These are phyloP conservation scores for Daldinia grandis DNA, from an alignment of 495 filamentous ascomycete species.

Conservation along the genomic window DNA sequence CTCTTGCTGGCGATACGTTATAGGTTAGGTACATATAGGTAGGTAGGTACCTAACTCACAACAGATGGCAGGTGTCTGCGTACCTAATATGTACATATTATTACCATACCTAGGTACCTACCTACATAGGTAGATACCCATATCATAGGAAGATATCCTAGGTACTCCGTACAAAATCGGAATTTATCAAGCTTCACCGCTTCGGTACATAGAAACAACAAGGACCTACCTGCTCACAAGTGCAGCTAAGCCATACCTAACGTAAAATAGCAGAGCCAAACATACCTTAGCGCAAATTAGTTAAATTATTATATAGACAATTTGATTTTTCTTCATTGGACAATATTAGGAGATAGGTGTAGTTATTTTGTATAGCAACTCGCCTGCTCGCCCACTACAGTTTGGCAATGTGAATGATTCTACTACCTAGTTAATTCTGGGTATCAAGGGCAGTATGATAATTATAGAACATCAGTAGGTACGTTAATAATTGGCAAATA, in stretches of 20 bases:
- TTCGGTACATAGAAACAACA: constrained; percentile 11
- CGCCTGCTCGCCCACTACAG: too few relatives aligned
- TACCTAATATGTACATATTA: too few relatives aligned
- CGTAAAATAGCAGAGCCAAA: constrained; percentile 18
- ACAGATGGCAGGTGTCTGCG: too few relatives aligned
- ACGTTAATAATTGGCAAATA: background rate
- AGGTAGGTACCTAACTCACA: background rate
- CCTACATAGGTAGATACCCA: too few relatives aligned
- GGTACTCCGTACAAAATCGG: too few relatives aligned
- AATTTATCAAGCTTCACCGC: constrained; percentile 3
- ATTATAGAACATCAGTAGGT: background rate
- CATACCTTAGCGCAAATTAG: constrained; percentile 20
- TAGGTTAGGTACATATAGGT: background rate
- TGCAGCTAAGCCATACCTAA: constrained; percentile 12
- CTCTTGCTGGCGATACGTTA: background rate
- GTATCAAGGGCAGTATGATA: constrained; percentile 8
- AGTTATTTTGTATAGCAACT: background rate
- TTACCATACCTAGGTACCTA: too few relatives aligned
- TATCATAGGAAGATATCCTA: too few relatives aligned
- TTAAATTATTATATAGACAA: background rate
- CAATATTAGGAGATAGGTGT: background rate
- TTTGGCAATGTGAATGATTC: background rate
- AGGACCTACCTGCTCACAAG: constrained; percentile 14
- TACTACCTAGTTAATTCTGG: background rate
- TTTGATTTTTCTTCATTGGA: background rate